Evolutionary conservation across 768 basidiomycete species (phyloP).

Genomic region (Hysterangium stoloniferum): DNA sequence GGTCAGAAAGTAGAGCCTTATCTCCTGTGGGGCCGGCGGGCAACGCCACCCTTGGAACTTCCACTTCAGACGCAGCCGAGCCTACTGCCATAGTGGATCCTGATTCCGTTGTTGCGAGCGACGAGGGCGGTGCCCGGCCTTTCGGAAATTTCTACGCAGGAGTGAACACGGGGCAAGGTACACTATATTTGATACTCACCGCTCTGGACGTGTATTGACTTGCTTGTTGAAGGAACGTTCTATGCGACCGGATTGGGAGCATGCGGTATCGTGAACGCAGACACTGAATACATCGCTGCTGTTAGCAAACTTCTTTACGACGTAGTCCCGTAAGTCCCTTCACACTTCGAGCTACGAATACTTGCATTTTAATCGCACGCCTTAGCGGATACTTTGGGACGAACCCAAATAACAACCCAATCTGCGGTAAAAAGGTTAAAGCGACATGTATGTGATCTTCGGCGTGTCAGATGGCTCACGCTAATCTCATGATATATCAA

Average conservation of each 20-base stretch:
- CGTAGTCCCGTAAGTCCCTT: constrained; percentile 43
- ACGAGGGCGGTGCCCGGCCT: not conserved
- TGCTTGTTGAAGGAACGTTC: constrained; percentile 36
- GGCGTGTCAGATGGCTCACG: not conserved
- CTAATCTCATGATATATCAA: constrained; percentile 20
- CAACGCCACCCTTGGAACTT: constrained; percentile 12
- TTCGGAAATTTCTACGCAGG: constrained; percentile 1
- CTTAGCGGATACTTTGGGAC: constrained; percentile 44
- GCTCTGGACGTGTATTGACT: not conserved
- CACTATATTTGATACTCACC: not conserved
- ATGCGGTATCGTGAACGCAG: constrained; percentile 51
- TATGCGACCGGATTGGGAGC: constrained; percentile 55
- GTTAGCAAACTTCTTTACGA: constrained; percentile 52
- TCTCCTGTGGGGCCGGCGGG: not conserved
- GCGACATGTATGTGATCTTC: constrained; percentile 37
- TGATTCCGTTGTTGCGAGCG: too few species aligned
- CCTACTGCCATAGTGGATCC: not conserved
- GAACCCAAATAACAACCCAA: constrained; percentile 71
- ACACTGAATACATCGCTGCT: constrained; percentile 48
- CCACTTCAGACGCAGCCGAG: constrained; percentile 6
- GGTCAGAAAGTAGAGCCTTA: too few species aligned
- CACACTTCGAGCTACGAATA: not conserved
- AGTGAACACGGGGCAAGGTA: not conserved
- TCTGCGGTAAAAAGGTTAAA: constrained; percentile 46
- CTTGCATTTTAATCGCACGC: not conserved